Base-by-base conservation (phyloP, 345 rosid species). In the Moringa oleifera region DNA sequence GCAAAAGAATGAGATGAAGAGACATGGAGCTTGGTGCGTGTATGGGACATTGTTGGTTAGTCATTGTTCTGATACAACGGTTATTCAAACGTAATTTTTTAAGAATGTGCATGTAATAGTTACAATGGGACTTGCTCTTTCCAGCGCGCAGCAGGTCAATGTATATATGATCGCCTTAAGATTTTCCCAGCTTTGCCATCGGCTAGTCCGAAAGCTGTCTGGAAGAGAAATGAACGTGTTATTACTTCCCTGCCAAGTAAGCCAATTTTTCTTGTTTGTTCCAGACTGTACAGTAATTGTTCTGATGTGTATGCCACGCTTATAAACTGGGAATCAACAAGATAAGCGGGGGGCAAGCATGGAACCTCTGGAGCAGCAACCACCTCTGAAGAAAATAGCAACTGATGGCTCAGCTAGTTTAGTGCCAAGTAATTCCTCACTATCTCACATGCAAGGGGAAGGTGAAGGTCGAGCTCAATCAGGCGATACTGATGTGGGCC, bases 21-120 rank as follows among this genome's bases (percentile, higher is more conserved):
- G 88, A 77, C 80, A 81, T 61, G 97, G 90, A 78, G 97, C 96
- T 58, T 88, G 97, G 96, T 95, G 78, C 53, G 89, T 94, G 56
- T 90, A 88, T 76, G 93, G 91, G 68, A 95, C 95, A 33, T 69
- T 90, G 71, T 64, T 86, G 86, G 97, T 90, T 67, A 81, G 86
- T 77, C 22, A 18, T 53, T 54, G 25, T 69, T n/a, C n/a, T n/a
- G n/a, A n/a, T n/a, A n/a, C n/a, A n/a, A 17, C 23, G 15, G 12
- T 41, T 41, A 41, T 41, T 1, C 12, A 5, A 4, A 4, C 1
- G 49, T 33, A 22, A 37, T 56, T 53, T 4, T 41, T 59, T 55
- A 58, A 17, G 36, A 50, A 57, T 59, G 51, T 52, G 15, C 23
- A n/a, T n/a, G n/a, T 41, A 41, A 41, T 15, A 11, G 47, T 4